Conservation (phyloP, 352 stramenopile species). For the Pythium biforme region DNA sequence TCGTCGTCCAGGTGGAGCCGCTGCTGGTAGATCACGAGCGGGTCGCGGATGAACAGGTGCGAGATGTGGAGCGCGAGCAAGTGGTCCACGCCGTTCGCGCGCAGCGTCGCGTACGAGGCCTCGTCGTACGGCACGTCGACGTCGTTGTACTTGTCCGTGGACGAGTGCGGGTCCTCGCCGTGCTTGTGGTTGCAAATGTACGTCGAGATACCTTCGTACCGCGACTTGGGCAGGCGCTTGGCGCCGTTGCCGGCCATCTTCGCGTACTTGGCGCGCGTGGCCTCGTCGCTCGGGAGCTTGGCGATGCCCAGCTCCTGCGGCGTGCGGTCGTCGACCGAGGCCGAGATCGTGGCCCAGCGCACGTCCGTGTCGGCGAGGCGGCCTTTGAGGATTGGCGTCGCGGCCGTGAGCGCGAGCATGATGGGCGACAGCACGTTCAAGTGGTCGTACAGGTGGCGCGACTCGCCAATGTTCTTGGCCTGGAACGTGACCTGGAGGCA, state of each 20-base stretch:
- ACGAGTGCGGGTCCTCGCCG: slow-evolving; percentile 69
- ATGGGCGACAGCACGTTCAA: slow-evolving; percentile 98
- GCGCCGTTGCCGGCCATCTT: slow-evolving; percentile 92
- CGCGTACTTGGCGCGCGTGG: slow-evolving; percentile 73
- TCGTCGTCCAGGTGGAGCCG: slow-evolving; percentile 83
- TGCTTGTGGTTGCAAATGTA: slow-evolving; percentile 91
- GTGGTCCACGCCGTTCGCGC: slow-evolving; percentile 91
- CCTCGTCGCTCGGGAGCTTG: slow-evolving; percentile 34
- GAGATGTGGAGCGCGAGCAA: slow-evolving; percentile 97
- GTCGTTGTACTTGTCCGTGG: slow-evolving; percentile 91
- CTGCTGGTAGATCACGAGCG: slow-evolving; percentile 94
- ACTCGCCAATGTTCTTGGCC: slow-evolving; percentile 98
- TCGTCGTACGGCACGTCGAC: slow-evolving; percentile 95
- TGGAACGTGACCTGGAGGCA: slow-evolving; percentile 99
- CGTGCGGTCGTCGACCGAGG: slow-evolving; percentile 95
- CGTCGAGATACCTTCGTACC: slow-evolving; percentile 89
- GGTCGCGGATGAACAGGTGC: slow-evolving; percentile 99
- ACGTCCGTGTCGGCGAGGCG: slow-evolving; percentile 90
- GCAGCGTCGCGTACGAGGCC: slow-evolving; percentile 89
- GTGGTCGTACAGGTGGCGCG: slow-evolving; percentile 99
- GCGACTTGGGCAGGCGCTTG: slow-evolving; percentile 95
- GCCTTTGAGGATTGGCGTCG: slow-evolving; percentile 98
- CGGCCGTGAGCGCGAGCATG: slow-evolving; percentile 97
- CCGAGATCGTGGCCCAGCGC: slow-evolving; percentile 96
- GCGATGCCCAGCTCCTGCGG: slow-evolving; percentile 72